These are phyloP conservation scores for Teunomyces stri DNA, from an alignment of 805 yeast genomes.

Conservation along the genomic window DNA sequence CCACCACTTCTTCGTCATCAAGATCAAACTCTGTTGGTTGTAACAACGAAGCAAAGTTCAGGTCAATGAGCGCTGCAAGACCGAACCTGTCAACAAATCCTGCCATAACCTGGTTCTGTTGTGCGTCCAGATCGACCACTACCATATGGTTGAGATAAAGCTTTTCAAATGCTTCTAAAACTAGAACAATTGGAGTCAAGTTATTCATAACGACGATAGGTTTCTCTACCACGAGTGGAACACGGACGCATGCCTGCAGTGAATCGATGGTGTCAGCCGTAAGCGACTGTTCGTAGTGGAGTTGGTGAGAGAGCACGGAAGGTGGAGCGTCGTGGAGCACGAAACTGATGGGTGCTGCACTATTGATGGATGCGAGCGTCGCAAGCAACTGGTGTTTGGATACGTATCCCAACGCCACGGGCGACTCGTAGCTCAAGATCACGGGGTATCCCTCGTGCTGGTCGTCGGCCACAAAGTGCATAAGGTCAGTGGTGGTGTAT, in stretches of 20 bases:
- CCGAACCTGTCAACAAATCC: slow-evolving; percentile 42
- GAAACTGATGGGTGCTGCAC: slow-evolving; percentile 15
- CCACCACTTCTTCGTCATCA: slow-evolving; percentile 10
- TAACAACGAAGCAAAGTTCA: slow-evolving; percentile 20
- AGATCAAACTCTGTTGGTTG: slow-evolving; percentile 23
- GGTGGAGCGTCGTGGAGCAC: slow-evolving; percentile 18
- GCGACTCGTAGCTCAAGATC: slow-evolving; percentile 22
- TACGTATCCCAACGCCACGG: slow-evolving; percentile 34
- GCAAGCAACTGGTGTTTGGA: slow-evolving; percentile 24
- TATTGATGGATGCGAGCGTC: slow-evolving; percentile 6
- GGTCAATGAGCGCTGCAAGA: slow-evolving; percentile 28
- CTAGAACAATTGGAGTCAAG: slow-evolving; percentile 27
- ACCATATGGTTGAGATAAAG: slow-evolving; percentile 36
- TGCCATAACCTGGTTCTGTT: slow-evolving; percentile 16
- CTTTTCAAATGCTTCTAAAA: slow-evolving; percentile 38
- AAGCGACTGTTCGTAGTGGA: slow-evolving; percentile 19
- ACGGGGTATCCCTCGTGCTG: slow-evolving; percentile 44
- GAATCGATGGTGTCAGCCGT: slow-evolving; percentile 9
- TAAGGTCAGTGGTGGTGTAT: slow-evolving; percentile 20
- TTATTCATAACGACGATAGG: slow-evolving; percentile 28
- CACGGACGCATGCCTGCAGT: slow-evolving; percentile 8
- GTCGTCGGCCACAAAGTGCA: slow-evolving; percentile 26
- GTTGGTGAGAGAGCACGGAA: slow-evolving; percentile 21
- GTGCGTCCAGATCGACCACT: slow-evolving; percentile 17
- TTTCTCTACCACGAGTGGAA: slow-evolving; percentile 20